Base-by-base conservation (phyloP, 768 basidiomycete species). In the Lentinula raphanica region DNA sequence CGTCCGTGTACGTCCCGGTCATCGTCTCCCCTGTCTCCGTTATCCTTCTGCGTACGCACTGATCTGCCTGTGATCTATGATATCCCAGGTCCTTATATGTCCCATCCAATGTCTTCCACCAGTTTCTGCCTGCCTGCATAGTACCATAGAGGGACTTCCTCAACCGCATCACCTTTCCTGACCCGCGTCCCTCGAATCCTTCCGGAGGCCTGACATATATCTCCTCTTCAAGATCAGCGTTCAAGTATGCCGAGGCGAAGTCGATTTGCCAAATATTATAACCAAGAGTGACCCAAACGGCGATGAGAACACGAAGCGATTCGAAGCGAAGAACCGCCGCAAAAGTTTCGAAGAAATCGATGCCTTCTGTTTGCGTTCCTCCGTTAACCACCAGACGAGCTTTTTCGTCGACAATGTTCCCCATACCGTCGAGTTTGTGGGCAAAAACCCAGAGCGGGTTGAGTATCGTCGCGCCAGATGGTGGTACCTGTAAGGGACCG, bases 311-410 rank as follows among this genome's bases (percentile, higher is more conserved):
- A 0, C 63, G n/a, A 3, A 36, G n/a, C 11, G 50, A 53, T 29
- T 36, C 50, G 19, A 32, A 53, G 7, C 35, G 7, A 6, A 71
- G 62, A 0, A 68, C 63, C 0, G 64, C 68, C 0, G 68, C n/a
- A 29, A 65, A 74, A 0, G 66, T 75, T 21, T 72, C 66, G 15
- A 62, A 62, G 42, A 65, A 76, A 38, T 76, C 71, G 31, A 71
- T 58, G 0, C 74, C 72, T 3, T 66, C 65, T 0, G 63, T 25
- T 50, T 78, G 76, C 1, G 61, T 59, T 55, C 65, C 75, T 0
- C 76, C 74, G 58, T 69, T 51, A 28, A 28, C 25, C 27, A 31
- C 50, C 25, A 32, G 27, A 5, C 50, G 50, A 19, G 35, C 42
- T 12, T 75, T 76, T 42, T 56, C 55, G 17, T 56, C 42, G 11